Conservation (phyloP, 2,329 filamentous ascomycete species). For the Orbilia brochopaga region DNA sequence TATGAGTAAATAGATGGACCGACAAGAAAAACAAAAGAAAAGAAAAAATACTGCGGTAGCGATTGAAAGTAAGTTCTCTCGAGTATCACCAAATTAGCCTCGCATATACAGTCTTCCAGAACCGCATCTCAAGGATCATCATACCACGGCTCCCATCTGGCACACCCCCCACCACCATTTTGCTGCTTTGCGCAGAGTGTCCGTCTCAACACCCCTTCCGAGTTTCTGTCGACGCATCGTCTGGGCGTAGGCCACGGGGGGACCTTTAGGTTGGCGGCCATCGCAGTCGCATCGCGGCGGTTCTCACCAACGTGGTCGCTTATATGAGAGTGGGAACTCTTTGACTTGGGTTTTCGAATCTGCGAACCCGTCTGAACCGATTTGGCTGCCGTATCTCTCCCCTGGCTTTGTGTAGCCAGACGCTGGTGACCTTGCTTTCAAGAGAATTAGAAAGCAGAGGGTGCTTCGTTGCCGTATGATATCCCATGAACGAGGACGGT, state of each 20-base stretch:
- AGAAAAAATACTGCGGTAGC: constrained; percentile 31
- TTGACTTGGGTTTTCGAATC: constrained; percentile 36
- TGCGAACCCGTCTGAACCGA: constrained; percentile 12
- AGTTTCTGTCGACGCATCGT: constrained; percentile 31
- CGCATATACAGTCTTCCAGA: constrained; percentile 49
- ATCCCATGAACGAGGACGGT: constrained; percentile 40
- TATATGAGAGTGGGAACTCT: constrained; percentile 26
- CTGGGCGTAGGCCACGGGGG: constrained; percentile 24
- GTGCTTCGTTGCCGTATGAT: constrained; percentile 34
- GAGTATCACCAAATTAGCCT: constrained; percentile 50
- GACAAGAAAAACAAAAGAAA: constrained; percentile 29
- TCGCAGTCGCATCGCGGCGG: constrained; percentile 35
- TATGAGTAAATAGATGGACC: constrained; percentile 26
- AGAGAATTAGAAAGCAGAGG: constrained; percentile 16
- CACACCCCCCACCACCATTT: constrained; percentile 16
- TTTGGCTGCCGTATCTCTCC: constrained; percentile 19
- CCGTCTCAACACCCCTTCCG: constrained; percentile 16
- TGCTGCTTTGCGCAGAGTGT: constrained; percentile 9
- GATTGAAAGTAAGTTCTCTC: constrained; percentile 47
- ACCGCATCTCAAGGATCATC: constrained; percentile 41
- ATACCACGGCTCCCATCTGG: constrained; percentile 39
- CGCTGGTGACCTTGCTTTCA: constrained; percentile 40
- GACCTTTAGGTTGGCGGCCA: constrained; percentile 20
- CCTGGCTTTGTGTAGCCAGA: constrained; percentile 49
- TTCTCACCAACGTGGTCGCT: constrained; percentile 40